phyloP scores from a whole-genome alignment of 371 early-diverging fungal species.

The Mucor lusitanicus region DNA sequence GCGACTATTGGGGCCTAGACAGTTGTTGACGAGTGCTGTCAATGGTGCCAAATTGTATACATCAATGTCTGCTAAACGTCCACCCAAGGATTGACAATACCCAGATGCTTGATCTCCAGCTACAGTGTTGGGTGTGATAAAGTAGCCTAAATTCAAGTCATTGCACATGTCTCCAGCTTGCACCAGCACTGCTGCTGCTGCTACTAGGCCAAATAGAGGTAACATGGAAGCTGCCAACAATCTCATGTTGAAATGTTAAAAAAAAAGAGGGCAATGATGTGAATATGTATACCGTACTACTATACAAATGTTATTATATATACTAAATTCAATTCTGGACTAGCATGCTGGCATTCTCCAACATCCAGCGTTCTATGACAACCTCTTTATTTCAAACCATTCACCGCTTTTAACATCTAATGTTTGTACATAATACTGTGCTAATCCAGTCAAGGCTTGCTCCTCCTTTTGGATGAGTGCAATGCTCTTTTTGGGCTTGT shows the following conservation, averaged over 20 bases:
- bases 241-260: neutral
- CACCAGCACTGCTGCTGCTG: neutral
- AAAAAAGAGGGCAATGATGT: too few relatives aligned
- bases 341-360: neutral
- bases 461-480: constrained; percentile 51
- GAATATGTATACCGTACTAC: too few relatives aligned
- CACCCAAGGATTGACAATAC: constrained; percentile 1
- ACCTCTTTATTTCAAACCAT: constrained; percentile 41
- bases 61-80: neutral
- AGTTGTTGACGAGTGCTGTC: neutral
- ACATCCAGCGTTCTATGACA: neutral
- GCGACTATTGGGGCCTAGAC: constrained; percentile 8
- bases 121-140: neutral
- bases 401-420: constrained; percentile 43
- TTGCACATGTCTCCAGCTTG: neutral
- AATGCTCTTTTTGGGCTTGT: constrained; percentile 40
- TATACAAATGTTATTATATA: too few relatives aligned
- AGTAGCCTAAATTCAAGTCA: neutral
- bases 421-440: constrained; percentile 44
- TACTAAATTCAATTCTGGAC: neutral
- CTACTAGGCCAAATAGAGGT: too few relatives aligned
- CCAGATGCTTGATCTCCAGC: neutral
- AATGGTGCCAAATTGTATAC: neutral
- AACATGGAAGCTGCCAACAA: neutral
- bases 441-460: constrained; percentile 35